Evolutionary conservation across 164 flowering plant species (phyloP).

Genomic region (Tinospora cordifolia): DNA sequence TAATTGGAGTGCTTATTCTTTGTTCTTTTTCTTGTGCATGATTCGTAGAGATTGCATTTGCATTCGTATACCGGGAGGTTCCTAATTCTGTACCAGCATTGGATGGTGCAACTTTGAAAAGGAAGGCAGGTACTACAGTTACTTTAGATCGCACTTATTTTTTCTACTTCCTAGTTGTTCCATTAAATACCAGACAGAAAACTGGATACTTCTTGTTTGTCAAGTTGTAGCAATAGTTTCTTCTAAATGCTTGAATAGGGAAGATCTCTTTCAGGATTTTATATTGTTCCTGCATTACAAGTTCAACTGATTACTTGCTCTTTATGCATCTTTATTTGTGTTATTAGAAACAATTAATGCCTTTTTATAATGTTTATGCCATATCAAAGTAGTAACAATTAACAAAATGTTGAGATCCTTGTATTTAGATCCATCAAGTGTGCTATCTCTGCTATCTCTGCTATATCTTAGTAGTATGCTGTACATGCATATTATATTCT

Average conservation of each 20-base stretch:
- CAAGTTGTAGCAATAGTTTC: neutral
- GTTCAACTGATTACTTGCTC: neutral
- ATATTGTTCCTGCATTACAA: neutral
- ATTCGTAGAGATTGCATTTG: conserved; percentile 60
- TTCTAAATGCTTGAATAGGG: neutral
- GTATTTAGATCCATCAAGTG: neutral
- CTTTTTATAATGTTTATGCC: neutral
- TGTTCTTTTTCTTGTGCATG: conserved; percentile 7
- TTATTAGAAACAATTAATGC: neutral
- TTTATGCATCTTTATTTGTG: neutral
- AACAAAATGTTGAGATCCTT: neutral
- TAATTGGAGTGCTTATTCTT: neutral
- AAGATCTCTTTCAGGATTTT: neutral
- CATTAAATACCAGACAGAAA: neutral
- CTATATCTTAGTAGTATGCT: neutral
- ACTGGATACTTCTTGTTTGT: neutral
- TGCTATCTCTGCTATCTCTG: neutral
- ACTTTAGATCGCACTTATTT: neutral
- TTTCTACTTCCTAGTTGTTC: neutral
- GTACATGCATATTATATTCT: neutral
- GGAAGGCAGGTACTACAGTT: conserved; percentile 68
- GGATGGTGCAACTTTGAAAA: conserved; percentile 42
- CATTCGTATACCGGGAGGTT: conserved; percentile 85
- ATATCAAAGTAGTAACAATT: neutral
- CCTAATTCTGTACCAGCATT: conserved; percentile 16